phyloP scores from a whole-genome alignment of 176 grass and related monocot genomes.

The Oryza officinalis region DNA sequence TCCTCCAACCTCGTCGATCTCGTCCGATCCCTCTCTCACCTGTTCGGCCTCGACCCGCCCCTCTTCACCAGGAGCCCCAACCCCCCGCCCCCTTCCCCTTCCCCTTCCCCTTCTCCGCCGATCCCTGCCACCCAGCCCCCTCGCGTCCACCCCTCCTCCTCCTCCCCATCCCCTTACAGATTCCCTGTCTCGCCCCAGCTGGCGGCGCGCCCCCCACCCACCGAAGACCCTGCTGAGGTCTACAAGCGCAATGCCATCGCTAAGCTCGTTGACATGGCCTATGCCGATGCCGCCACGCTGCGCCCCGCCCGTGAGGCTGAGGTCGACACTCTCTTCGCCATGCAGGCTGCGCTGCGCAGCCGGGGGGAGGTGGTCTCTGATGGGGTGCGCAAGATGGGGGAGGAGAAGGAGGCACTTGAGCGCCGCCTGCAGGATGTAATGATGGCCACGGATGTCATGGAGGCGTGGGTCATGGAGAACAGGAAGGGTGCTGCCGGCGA shows the following conservation, averaged over 20 bases:
- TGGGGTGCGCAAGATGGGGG: conserved; percentile 55
- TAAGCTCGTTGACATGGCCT: conserved; percentile 65
- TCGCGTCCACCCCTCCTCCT: conserved; percentile 8
- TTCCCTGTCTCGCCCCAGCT: conserved; percentile 44
- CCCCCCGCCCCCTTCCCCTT: neutral
- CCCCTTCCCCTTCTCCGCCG: conserved; percentile 18
- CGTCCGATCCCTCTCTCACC: conserved; percentile 67
- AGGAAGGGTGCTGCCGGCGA: conserved; percentile 10
- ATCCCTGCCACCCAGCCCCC: conserved; percentile 16
- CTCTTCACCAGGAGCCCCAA: conserved; percentile 58
- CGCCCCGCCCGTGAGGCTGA: conserved; percentile 44
- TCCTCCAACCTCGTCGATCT: conserved; percentile 89
- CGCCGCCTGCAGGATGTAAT: conserved; percentile 67
- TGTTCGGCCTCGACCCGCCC: conserved; percentile 79
- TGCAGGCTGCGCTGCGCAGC: conserved; percentile 61
- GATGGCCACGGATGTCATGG: conserved; percentile 65
- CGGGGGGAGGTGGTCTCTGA: conserved; percentile 46
- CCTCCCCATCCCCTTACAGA: conserved; percentile 18
- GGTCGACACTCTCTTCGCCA: conserved; percentile 61
- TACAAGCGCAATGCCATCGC: conserved; percentile 59
- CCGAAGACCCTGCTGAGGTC: conserved; percentile 67
- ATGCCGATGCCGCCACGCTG: conserved; percentile 29
- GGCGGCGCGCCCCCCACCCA: conserved; percentile 20
- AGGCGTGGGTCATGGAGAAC: conserved; percentile 63
- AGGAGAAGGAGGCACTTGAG: conserved; percentile 74